Base-by-base conservation (phyloP, 495 filamentous ascomycete genomes). In the Neurospora sp. region DNA sequence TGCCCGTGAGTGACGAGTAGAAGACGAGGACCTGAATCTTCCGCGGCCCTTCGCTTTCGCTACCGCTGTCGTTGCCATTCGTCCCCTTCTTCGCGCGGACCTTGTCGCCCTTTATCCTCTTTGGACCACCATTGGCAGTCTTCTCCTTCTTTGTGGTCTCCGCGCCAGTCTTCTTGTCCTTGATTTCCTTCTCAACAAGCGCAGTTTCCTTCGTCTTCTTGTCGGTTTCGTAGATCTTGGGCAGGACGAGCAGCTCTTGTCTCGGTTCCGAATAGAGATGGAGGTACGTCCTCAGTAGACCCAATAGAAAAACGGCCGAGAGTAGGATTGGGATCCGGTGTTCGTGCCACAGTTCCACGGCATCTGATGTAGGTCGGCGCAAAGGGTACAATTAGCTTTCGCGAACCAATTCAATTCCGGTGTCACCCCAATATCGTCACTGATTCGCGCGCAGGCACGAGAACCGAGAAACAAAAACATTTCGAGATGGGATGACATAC, bases 1-100 rank as follows among this genome's bases (percentile, higher is more conserved):
- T 91, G 16, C 88, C 92, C 23, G 92, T 95, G 73, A 97, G 83
- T 9, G 94, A 96, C 8, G 93, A 94, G 80, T 89, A 98, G 84
- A 98, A 98, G 3, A 98, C 85, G 27, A 97, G 82, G 1, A 91
- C 87, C 78, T 97, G 94, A 44, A 97, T 89, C 71, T 84, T 84
- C 39, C 74, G 82, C 72, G 44, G 31, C 54, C 75, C 66, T 78
- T 74, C 69, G 44, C 12, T 54, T 20, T 72, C 72, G 10, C 42
- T 44, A 14, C 54, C 72, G 41, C 73, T 54, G 59, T 78, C 74
- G 73, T 75, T 73, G 11, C 73, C 70, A 4, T 79, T 79, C 11
- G 75, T 69, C 16, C 69, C 42, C 41, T 79, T 81, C 72, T 78
- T 85, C 41, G 76, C 78, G 72, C 80, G 54, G 27, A 66, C 54